Percentiles rank a stretch among this genome's conserved stretches.
Conservation (phyloP, 108 stramenopile genomes). For the Fistulifera pelliculosa region DNA sequence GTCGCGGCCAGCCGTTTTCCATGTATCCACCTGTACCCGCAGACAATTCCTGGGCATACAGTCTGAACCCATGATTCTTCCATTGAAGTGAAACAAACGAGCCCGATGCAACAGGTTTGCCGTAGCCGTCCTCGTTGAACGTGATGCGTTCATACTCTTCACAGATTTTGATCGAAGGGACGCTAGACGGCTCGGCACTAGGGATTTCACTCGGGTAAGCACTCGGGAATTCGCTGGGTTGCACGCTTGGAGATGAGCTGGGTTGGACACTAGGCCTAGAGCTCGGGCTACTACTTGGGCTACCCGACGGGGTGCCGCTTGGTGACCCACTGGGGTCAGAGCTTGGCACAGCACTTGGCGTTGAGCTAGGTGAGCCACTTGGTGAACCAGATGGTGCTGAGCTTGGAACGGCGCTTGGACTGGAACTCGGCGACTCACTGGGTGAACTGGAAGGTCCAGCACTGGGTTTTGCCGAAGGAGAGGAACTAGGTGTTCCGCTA, state of each 20-base stretch:
- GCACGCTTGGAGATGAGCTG: too few species aligned
- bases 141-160: too few species aligned
- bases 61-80: too few species aligned
- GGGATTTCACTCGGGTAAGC: not conserved
- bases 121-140: too few species aligned
- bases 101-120: too few species aligned
- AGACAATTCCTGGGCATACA: too few species aligned
- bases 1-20: too few species aligned
- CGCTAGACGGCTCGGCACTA: not conserved
- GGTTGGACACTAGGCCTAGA: too few species aligned
- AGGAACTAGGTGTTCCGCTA: not conserved
- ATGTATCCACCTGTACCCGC: too few species aligned
- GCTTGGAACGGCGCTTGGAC: constrained; percentile 5
- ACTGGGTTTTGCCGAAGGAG: not conserved
- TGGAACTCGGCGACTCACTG: constrained; percentile 1
- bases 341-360: not conserved
- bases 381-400: not conserved
- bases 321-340: not conserved
- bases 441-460: not conserved
- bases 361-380: not conserved
- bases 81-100: too few species aligned
- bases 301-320: not conserved
- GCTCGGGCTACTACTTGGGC: not conserved
- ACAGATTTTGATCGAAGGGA: not conserved
- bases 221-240: too few species aligned